These are phyloP conservation scores for Diphasiastrum complanatum DNA, from an alignment of 83 land plant species.

Conservation along the genomic window DNA sequence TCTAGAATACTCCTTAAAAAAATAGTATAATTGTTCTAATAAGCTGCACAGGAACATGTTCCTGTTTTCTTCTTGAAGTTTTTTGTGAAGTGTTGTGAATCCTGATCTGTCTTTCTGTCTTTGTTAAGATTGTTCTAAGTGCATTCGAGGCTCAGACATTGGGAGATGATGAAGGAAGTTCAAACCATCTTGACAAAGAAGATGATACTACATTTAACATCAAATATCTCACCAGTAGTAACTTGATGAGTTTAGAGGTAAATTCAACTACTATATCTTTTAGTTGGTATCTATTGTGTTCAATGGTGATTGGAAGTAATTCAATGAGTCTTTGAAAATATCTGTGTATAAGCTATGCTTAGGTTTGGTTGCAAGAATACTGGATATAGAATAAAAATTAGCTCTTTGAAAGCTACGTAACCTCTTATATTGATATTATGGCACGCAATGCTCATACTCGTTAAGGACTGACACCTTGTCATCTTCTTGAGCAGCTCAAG, in stretches of 20 bases:
- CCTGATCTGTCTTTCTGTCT: neutral
- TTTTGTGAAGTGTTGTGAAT: slow-evolving; percentile 4
- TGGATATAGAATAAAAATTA: too few species aligned
- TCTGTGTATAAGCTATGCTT: too few species aligned
- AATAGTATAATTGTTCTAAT: too few species aligned
- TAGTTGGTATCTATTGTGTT: too few species aligned
- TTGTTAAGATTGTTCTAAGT: slow-evolving; percentile 66
- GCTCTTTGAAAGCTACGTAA: too few species aligned
- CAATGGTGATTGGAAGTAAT: too few species aligned
- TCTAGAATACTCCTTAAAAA: too few species aligned
- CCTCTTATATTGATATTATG: too few species aligned
- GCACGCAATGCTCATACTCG: too few species aligned
- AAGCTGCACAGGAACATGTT: neutral
- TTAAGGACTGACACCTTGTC: neutral
- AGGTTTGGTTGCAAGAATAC: too few species aligned
- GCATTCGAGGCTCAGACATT: slow-evolving; percentile 95
- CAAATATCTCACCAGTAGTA: slow-evolving; percentile 95
- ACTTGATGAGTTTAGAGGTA: slow-evolving; percentile 93
- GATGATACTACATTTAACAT: slow-evolving; percentile 77
- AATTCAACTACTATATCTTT: too few species aligned
- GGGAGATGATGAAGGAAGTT: slow-evolving; percentile 81
- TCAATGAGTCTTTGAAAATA: too few species aligned
- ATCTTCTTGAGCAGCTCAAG: slow-evolving; percentile 47
- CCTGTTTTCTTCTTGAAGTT: neutral
- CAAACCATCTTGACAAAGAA: slow-evolving; percentile 60